phyloP scores from a whole-genome alignment of 2,329 filamentous ascomycete genomes.

The Claviceps purpurea region DNA sequence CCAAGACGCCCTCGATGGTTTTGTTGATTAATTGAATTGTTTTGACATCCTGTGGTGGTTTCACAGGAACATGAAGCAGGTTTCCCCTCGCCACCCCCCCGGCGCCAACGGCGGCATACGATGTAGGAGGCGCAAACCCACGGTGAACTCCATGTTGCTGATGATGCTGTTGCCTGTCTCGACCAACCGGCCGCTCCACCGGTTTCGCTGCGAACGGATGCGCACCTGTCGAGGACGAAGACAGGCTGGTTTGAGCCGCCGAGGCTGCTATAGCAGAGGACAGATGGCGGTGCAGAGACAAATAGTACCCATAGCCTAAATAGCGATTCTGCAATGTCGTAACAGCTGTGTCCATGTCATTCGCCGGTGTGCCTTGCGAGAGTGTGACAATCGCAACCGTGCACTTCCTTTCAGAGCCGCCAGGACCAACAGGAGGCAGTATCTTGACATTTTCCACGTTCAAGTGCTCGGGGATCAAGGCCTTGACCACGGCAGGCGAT shows the following conservation, averaged over 20 bases:
- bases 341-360: conserved; percentile 70
- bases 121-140: conserved; percentile 65
- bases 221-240: conserved; percentile 28
- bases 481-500: conserved; percentile 45
- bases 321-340: conserved; percentile 72
- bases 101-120: conserved; percentile 38
- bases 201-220: conserved; percentile 70
- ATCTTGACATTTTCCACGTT: conserved; percentile 63
- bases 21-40: conserved; percentile 77
- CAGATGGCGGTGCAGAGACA: conserved; percentile 68
- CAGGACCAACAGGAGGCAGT: conserved; percentile 32
- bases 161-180: conserved; percentile 21
- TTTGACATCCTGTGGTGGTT: conserved; percentile 62
- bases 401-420: conserved; percentile 52
- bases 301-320: conserved; percentile 69
- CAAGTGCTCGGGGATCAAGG: conserved; percentile 44
- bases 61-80: conserved; percentile 56
- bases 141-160: conserved; percentile 34
- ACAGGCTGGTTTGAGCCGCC: conserved; percentile 1
- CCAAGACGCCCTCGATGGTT: conserved; percentile 66
- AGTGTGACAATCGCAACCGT: conserved; percentile 69
- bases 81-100: conserved; percentile 31
- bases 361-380: conserved; percentile 65
- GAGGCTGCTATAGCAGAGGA: conserved; percentile 47
- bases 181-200: conserved; percentile 30